phyloP scores from a whole-genome alignment of 140 eudicot species.

The Stevia rebaudiana region DNA sequence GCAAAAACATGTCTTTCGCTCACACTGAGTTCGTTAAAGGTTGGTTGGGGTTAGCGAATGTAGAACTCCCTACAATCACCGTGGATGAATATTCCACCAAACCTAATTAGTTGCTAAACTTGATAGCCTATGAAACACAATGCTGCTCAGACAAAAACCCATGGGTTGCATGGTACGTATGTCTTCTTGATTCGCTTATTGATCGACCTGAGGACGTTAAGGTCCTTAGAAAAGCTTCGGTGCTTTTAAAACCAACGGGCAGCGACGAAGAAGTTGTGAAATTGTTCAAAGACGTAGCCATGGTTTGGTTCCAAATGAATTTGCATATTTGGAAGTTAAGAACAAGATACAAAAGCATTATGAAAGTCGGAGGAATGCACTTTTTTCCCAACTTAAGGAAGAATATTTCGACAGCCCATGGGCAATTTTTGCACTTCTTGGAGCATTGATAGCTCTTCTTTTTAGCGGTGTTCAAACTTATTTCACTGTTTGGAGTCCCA shows the following conservation, averaged over 20 bases:
- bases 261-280: slow-evolving; percentile 26
- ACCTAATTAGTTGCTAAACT: slow-evolving; percentile 33
- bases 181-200: slow-evolving; percentile 34
- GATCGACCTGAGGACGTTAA: slow-evolving; percentile 28
- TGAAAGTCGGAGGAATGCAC: background rate
- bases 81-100: slow-evolving; percentile 24
- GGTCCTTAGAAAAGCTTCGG: slow-evolving; percentile 22
- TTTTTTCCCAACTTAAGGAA: slow-evolving; percentile 12
- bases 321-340: slow-evolving; percentile 20
- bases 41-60: background rate
- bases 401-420: slow-evolving; percentile 27
- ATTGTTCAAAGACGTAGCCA: slow-evolving; percentile 27
- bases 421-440: slow-evolving; percentile 24
- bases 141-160: too few species aligned
- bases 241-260: slow-evolving; percentile 21
- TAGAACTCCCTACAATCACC: slow-evolving; percentile 21
- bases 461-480: slow-evolving; percentile 34
- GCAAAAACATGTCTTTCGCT: slow-evolving; percentile 12
- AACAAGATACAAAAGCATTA: slow-evolving; percentile 19
- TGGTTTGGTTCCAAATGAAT: slow-evolving; percentile 24
- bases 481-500: slow-evolving; percentile 24
- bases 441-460: slow-evolving; percentile 25
- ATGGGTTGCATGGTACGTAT: slow-evolving; percentile 33
- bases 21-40: background rate
- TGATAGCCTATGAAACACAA: slow-evolving; percentile 32